Evolutionary conservation across 2,329 filamentous ascomycete species (phyloP), one percentile per base, ranked within the genome.

Genomic region (Macroventuria anomochaeta): DNA sequence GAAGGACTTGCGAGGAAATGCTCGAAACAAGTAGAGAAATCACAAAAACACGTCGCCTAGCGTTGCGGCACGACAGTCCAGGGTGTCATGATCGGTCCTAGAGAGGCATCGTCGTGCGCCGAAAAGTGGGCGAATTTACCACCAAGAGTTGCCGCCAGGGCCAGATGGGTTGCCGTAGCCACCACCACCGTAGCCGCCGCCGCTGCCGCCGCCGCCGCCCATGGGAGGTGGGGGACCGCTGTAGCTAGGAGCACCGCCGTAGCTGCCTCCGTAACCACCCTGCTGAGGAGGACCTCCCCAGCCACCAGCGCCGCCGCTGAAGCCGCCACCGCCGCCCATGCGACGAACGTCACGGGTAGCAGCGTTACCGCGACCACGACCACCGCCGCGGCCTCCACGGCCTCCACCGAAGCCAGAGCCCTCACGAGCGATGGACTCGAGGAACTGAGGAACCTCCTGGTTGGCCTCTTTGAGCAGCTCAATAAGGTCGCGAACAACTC

Each of bases 401-500:
- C 88, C 83, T 47, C 91, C 89, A 53, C 91, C 90, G 65, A 86
- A 96, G 68, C 85, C 84, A 59, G 90, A 90, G 61, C 91, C 90
- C 80, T 99, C 95, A 61, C 95, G 92, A 69, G 95, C 93, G 78
- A 99, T 96, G 72, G 90, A 96, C 84, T 99, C 95, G 57, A 99
- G 84, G 86, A 97, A 99, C 40, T 84, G 75, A 26, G 95, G 95
- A 59, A 97, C 86, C 72, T 99, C 95, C 78, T 99, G 95, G 81
- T 99, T 96, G 64, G 95, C 95, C 78, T 99, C 95, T 84, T 97
- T 97, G 65, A 99, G 85, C 23, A 99, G 87, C n/a, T 99, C 95
- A 68, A 99, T 85, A 58, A 99, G 87, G 69, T 97, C 95, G 65
- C 95, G 90, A 62, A 97, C 95, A 66, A 99, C 91, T 79, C 95